Evolutionary conservation across 2,329 filamentous ascomycete genomes (phyloP), one percentile per base, ranked within the genome.

Genomic region (Chaetomiaceae sp.): DNA sequence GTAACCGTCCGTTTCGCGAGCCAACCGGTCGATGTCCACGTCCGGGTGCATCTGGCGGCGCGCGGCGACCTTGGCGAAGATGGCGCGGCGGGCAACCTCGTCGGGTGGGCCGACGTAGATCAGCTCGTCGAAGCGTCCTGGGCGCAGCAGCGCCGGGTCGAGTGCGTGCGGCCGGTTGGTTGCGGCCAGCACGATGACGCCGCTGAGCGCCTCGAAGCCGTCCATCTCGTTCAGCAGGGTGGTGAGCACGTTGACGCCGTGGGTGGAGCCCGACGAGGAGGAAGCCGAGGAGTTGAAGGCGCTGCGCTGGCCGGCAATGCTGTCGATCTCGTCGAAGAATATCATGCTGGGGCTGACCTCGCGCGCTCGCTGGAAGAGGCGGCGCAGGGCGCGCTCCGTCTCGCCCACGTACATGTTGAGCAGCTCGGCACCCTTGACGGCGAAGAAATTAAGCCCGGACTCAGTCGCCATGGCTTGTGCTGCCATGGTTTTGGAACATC

Each of bases 331-430:
- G 63, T 97, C 90, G 56, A 96, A 95, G 73, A 96, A 97, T 58
- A 97, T 89, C 66, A 96, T 91, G 62, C 86, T 89, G 0, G 91
- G 91, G 42, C 83, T 82, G 8, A 89, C 90, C n/a, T 84, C 83
- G 34, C 86, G 77, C 1, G 91, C 91, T 57, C 90, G 86, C 43
- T 83, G 78, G 63, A 97, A 96, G 1, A 96, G 79, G 45, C 88
- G 85, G 30, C 91, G 81, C 34, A 96, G 78, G 7, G 85, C 83
- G 10, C 88, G 81, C 68, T 97, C 91, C 2, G 89, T 91, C 65
- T 97, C 91, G 51, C 91, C 91, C 15, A 97, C 90, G 65, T 96
- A 97, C 87, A 95, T 95, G 68, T 89, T 94, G 50, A 95, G 81
- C 11, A 96, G 78, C 66, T 96, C 91, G 29, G 88, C 88, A 20